Conservation (phyloP, 768 basidiomycete species). For the Rubroboletus satanas region DNA sequence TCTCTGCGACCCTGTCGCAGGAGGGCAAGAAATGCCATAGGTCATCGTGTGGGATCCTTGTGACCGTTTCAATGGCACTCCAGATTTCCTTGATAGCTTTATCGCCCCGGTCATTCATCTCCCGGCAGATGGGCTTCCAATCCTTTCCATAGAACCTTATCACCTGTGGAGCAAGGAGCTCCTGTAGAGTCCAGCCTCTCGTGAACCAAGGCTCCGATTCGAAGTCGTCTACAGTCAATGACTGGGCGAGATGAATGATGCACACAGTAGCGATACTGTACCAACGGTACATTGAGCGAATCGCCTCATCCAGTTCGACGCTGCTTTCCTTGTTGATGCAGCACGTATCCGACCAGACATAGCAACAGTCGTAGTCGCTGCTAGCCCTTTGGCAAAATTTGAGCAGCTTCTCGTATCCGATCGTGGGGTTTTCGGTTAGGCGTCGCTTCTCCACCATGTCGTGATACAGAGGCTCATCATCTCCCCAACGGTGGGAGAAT, state of each 20-base stretch:
- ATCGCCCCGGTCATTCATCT: conserved; percentile 1
- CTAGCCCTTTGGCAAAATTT: conserved; percentile 15
- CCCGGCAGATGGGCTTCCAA: conserved; percentile 15
- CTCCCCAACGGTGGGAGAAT: conserved; percentile 23
- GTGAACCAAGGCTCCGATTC: conserved; percentile 20
- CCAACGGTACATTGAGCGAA: conserved; percentile 30
- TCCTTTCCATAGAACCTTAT: conserved; percentile 18
- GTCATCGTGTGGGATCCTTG: conserved; percentile 12
- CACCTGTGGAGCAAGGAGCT: conserved; percentile 12
- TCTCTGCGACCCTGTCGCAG: conserved; percentile 14
- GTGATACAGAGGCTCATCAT: conserved; percentile 14
- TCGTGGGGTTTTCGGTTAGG: not conserved
- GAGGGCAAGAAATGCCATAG: conserved; percentile 11
- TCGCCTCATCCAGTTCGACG: conserved; percentile 29
- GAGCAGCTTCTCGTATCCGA: conserved; percentile 17
- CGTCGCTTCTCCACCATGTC: conserved; percentile 1
- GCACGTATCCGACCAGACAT: conserved; percentile 27
- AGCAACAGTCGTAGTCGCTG: conserved; percentile 14
- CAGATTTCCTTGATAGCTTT: conserved; percentile 11
- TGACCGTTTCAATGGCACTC: conserved; percentile 5
- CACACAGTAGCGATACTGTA: conserved; percentile 23
- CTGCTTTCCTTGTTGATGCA: conserved; percentile 26
- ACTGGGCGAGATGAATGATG: conserved; percentile 18
- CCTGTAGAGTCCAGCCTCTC: conserved; percentile 22
- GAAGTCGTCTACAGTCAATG: conserved; percentile 9